Base-by-base conservation (phyloP, 257 asterid species). In the Ehretia macrophylla region DNA sequence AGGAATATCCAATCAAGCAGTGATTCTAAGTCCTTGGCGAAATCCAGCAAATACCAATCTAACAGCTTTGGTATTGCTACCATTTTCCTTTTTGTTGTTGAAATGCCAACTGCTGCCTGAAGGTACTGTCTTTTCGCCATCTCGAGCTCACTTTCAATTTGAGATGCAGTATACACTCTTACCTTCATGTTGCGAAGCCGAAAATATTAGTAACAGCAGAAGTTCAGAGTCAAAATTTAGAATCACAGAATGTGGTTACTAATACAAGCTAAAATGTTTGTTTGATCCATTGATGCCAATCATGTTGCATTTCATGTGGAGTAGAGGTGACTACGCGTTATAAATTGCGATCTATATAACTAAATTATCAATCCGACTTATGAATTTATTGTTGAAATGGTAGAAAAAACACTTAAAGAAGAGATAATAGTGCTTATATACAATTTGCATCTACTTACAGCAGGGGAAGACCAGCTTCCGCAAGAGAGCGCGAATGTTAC, bases 391-490 rank as follows among this genome's bases (percentile, higher is more conserved):
- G n/a, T n/a, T 18, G 12, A 5, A 22, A 5, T 47, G n/a, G n/a
- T n/a, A n/a, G n/a, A n/a, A n/a, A n/a, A n/a, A n/a, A n/a, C n/a
- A n/a, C 52, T 18, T 47, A 17, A 47, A 14, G 52, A 16, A 14
- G 14, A 13, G 52, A 27, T 1, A 10, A 42, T 51, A 60, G 51
- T 6, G 27, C 1, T 42, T 55, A 77, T n/a, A n/a, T n/a, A n/a
- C n/a, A n/a, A n/a, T n/a, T n/a, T n/a, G n/a, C n/a, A n/a, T n/a
- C n/a, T n/a, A n/a, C 97, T 79, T 85, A 90, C 97, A 65, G 88
- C 87, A 69, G 97, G 97, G 66, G 97, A 90, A 23, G 96, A 90
- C 88, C 94, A 87, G 83, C 96, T 90, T 73, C 97, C 97, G 55
- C 97, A 90, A 17, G 97, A 90, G 40, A 90, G 96, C 13, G 95